Percentiles rank a stretch among this genome's conserved stretches.
phyloP scores from a whole-genome alignment of 1,139 yeast genomes.

The Nematodospora anomalae region DNA sequence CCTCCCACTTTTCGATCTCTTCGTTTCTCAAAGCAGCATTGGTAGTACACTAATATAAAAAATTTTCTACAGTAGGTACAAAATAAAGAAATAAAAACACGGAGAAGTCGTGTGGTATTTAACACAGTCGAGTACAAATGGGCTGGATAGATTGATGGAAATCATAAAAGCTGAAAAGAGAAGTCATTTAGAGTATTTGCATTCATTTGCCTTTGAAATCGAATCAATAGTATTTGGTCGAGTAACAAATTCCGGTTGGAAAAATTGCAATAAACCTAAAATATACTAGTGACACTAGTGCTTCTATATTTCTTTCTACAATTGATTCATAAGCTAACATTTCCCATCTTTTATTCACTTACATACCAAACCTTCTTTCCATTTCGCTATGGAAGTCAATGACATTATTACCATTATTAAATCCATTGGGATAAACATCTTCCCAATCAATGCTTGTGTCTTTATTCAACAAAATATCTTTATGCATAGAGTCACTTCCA shows the following conservation, averaged over 20 bases:
- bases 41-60: neutral
- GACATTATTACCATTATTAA: slow-evolving; percentile 39
- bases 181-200: too few relatives aligned
- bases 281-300: too few relatives aligned
- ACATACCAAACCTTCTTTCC: slow-evolving; percentile 65
- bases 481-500: slow-evolving; percentile 59
- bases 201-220: too few relatives aligned
- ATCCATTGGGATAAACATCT: slow-evolving; percentile 70
- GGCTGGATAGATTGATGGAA: too few relatives aligned
- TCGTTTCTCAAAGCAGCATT: neutral
- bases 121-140: too few relatives aligned
- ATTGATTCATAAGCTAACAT: slow-evolving; percentile 5
- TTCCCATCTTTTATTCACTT: slow-evolving; percentile 9
- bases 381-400: slow-evolving; percentile 68
- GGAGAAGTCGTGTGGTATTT: too few relatives aligned
- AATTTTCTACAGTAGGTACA: neutral
- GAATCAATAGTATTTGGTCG: too few relatives aligned
- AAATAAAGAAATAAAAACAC: too few relatives aligned
- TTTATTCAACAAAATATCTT: slow-evolving; percentile 74
- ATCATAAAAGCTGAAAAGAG: too few relatives aligned
- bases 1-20: neutral
- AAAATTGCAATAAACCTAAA: too few relatives aligned
- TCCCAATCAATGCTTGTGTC: slow-evolving; percentile 90
- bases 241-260: too few relatives aligned
- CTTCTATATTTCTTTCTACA: neutral